phyloP scores from a whole-genome alignment of 768 basidiomycete species.

The Rhizopogon roseolus region DNA sequence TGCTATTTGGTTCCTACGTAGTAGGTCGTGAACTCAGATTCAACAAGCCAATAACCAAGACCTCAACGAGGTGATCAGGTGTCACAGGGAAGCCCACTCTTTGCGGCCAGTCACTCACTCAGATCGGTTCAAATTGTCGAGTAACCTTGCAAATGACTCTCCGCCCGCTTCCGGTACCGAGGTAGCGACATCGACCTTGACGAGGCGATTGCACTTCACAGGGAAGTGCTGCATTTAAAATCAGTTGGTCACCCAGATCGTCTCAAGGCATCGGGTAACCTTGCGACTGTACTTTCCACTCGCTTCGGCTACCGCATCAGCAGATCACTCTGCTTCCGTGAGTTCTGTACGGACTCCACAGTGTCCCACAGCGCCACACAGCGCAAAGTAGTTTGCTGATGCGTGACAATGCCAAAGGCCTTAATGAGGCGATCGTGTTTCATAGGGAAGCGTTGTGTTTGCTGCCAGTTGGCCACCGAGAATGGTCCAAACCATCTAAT shows the following conservation, averaged over 20 bases:
- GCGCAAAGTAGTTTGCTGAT: too few species aligned
- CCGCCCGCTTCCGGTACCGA: neutral
- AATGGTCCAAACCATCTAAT: slow-evolving; percentile 4
- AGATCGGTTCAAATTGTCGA: too few species aligned
- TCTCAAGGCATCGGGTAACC: neutral
- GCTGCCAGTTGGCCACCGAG: slow-evolving; percentile 3
- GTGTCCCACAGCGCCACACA: too few species aligned
- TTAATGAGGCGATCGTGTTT: neutral
- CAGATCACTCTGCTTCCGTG: too few species aligned
- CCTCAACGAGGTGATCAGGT: slow-evolving; percentile 9
- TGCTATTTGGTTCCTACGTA: too few species aligned
- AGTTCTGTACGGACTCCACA: too few species aligned
- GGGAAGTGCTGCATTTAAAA: slow-evolving; percentile 3
- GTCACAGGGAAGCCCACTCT: slow-evolving; percentile 7
- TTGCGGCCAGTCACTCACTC: slow-evolving; percentile 8
- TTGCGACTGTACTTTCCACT: slow-evolving; percentile 3
- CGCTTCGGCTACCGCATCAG: too few species aligned
- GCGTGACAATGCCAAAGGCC: slow-evolving; percentile 4
- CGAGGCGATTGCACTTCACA: neutral
- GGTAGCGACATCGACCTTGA: neutral
- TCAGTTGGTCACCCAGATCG: slow-evolving; percentile 9
- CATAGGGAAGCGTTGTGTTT: slow-evolving; percentile 11
- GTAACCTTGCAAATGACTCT: too few species aligned
- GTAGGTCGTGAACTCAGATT: too few species aligned
- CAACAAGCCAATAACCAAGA: slow-evolving; percentile 4